A percentile compares a stretch with the other conserved stretches of the same genome.
These are phyloP conservation scores for Cordyceps pruinosa DNA, from an alignment of 2,329 filamentous ascomycete species.

Conservation along the genomic window DNA sequence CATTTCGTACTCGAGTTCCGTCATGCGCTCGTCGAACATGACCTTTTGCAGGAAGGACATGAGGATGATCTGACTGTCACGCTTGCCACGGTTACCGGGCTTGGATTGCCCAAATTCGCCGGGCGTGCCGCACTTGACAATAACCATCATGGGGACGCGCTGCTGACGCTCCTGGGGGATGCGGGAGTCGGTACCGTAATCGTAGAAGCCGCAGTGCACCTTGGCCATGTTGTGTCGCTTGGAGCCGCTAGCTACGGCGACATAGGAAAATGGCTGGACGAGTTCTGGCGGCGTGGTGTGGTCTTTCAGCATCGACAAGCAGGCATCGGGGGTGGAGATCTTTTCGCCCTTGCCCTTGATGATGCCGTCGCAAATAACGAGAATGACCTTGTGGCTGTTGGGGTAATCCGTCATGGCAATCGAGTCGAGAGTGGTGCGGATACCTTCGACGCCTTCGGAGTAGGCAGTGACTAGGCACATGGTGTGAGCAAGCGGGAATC, in stretches of 20 bases:
- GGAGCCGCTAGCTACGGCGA: constrained; percentile 88
- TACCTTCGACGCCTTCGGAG: constrained; percentile 87
- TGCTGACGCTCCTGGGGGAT: constrained; percentile 86
- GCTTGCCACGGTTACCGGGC: constrained; percentile 95
- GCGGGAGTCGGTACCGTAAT: constrained; percentile 76
- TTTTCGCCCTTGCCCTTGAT: constrained; percentile 93
- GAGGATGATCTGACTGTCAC: constrained; percentile 96
- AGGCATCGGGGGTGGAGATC: constrained; percentile 82
- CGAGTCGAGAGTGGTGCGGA: constrained; percentile 91
- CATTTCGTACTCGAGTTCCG: constrained; percentile 98
- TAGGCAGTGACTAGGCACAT: constrained; percentile 96
- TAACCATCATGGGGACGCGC: constrained; percentile 92
- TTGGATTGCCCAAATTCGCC: constrained; percentile 76
- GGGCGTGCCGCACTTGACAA: constrained; percentile 93
- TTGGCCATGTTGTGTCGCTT: constrained; percentile 99
- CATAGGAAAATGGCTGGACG: constrained; percentile 87
- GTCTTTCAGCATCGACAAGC: constrained; percentile 91
- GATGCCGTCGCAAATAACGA: constrained; percentile 94
- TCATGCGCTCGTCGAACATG: constrained; percentile 99
- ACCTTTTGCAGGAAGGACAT: constrained; percentile 99
- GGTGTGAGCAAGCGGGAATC: constrained; percentile 85
- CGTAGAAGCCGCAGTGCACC: constrained; percentile 95
- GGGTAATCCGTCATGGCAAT: constrained; percentile 97
- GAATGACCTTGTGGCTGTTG: constrained; percentile 95
- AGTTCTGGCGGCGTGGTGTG: constrained; percentile 72